A percentile compares a stretch with the other conserved stretches of the same genome.
phyloP scores from a whole-genome alignment of 768 basidiomycete genomes.

The Coprinellus aureogranulatus region DNA sequence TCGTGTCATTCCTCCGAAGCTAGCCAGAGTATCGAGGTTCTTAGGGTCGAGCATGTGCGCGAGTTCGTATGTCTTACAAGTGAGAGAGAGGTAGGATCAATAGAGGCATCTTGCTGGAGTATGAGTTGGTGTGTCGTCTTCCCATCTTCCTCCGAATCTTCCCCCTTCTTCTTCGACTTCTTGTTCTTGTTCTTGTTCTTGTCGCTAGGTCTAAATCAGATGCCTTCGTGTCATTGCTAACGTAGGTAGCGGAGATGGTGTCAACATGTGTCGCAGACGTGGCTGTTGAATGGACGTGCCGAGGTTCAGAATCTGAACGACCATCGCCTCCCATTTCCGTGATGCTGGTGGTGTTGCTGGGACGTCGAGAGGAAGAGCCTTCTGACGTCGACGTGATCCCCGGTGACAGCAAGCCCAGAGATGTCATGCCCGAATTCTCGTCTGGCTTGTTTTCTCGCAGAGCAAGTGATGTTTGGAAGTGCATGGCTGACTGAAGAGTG shows the following conservation, averaged over 20 bases:
- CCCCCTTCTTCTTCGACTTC: conserved; percentile 21
- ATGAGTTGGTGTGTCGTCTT: conserved; percentile 33
- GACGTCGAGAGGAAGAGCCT: conserved; percentile 55
- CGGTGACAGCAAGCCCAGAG: conserved; percentile 48
- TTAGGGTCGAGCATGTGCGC: conserved; percentile 92
- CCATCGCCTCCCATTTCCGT: conserved; percentile 51
- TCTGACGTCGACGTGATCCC: conserved; percentile 25
- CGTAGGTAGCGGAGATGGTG: conserved; percentile 14
- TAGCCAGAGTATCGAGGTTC: conserved; percentile 58
- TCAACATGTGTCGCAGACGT: conserved; percentile 35
- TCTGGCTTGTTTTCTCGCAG: conserved; percentile 71
- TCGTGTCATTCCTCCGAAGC: conserved; percentile 67
- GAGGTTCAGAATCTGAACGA: conserved; percentile 25
- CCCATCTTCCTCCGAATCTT: conserved; percentile 21
- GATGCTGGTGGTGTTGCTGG: conserved; percentile 57
- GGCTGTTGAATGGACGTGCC: conserved; percentile 39
- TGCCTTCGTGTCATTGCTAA: conserved; percentile 14
- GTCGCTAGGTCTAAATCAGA: conserved; percentile 20
- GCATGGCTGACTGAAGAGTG: conserved; percentile 62
- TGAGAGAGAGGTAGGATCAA: conserved; percentile 72
- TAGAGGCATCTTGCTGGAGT: conserved; percentile 36
- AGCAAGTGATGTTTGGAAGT: conserved; percentile 55
- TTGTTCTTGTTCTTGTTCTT: conserved; percentile 13
- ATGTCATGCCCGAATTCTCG: conserved; percentile 48
- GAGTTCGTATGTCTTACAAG: conserved; percentile 67